phyloP scores from a whole-genome alignment of 2,329 filamentous ascomycete genomes.

The Blastomyces percursus region DNA sequence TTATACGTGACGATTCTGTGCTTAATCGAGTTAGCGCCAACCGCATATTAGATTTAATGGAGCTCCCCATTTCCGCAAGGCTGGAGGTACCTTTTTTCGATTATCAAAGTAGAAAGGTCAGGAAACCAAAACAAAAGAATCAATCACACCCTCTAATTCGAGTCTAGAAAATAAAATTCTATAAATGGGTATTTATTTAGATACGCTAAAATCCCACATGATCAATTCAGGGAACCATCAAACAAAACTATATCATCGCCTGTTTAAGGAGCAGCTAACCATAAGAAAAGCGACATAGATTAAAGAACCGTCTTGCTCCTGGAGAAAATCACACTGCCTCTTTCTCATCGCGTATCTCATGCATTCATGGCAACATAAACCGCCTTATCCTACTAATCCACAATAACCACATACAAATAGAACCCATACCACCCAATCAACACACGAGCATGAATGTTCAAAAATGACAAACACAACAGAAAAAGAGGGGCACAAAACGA shows the following conservation, averaged over 20 bases:
- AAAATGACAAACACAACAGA: background rate
- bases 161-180: background rate
- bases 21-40: slow-evolving; percentile 1
- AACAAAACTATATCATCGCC: background rate
- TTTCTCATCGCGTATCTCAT: slow-evolving; percentile 2
- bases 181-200: background rate
- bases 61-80: background rate
- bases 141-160: background rate
- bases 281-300: background rate
- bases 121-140: background rate
- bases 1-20: background rate
- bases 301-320: background rate
- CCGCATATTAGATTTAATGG: no score
- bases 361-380: slow-evolving; percentile 1
- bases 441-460: background rate
- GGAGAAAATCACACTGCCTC: background rate
- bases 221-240: background rate
- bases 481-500: background rate
- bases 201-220: background rate
- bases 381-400: background rate
- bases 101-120: background rate
- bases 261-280: background rate
- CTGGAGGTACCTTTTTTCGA: background rate
- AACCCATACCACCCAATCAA: background rate
- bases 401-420: background rate